Conservation (phyloP, 345 rosid species). For the Lepidium aucheri region DNA sequence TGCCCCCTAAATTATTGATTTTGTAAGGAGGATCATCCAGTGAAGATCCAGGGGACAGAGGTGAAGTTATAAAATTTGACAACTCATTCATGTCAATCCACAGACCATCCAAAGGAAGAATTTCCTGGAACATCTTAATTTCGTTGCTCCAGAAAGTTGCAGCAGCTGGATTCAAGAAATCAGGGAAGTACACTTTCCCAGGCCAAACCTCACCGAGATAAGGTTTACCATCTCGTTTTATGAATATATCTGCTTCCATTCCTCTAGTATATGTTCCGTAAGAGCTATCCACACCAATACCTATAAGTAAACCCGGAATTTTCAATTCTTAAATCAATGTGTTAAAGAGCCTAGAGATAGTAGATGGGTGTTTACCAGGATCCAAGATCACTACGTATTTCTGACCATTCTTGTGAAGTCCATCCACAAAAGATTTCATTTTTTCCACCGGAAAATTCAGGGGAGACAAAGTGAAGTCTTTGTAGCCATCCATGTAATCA, state of each 20-base stretch:
- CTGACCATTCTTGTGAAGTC: constrained; percentile 55
- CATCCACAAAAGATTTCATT: constrained; percentile 38
- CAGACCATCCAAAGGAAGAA: constrained; percentile 52
- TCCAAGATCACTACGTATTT: constrained; percentile 57
- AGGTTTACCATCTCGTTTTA: constrained; percentile 47
- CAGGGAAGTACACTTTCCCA: constrained; percentile 59
- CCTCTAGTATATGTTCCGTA: constrained; percentile 55
- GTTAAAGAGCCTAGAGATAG: not conserved
- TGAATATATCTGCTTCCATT: constrained; percentile 49
- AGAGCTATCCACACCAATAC: constrained; percentile 42
- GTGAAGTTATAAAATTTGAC: constrained; percentile 50
- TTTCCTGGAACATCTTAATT: constrained; percentile 41
- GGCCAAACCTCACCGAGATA: constrained; percentile 72
- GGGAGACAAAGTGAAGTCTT: constrained; percentile 71
- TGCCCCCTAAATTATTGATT: constrained; percentile 45
- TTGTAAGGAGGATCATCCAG: constrained; percentile 65
- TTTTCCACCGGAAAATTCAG: constrained; percentile 42
- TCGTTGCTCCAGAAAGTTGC: constrained; percentile 48
- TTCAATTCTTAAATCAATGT: not conserved
- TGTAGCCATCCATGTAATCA: constrained; percentile 65
- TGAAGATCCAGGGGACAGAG: constrained; percentile 31
- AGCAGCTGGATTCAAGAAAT: constrained; percentile 47
- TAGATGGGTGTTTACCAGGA: constrained; percentile 41
- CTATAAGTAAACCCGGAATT: constrained; percentile 20
- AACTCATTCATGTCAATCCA: constrained; percentile 86